Evolutionary conservation across 257 asterid genomes (phyloP), one percentile per base, ranked within the genome.

Genomic region (Buddleja alternifolia): DNA sequence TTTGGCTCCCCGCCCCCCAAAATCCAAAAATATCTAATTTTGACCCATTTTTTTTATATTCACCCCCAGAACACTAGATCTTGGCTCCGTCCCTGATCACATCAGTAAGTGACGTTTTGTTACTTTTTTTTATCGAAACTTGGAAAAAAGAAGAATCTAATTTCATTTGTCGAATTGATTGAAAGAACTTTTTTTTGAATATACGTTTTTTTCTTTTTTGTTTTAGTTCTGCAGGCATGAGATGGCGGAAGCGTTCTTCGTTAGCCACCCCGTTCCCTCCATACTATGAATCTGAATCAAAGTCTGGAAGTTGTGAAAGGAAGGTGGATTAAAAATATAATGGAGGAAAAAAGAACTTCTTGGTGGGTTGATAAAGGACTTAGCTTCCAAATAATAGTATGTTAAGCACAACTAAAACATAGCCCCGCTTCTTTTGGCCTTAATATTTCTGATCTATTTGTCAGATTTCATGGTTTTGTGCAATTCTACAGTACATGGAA

Each of bases 311-410:
- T 71, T 1, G 76, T 79, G 39, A 63, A 79, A 63, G 78, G 81
- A 44, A 72, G 78, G 72, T 79, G 81, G 84, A 69, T 65, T 39
- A 51, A 75, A 67, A 64, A 72, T 42, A 63, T 68, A 62, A 79
- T 62, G 63, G 47, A 61, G 48, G 84, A 75, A 40, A 9, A 37
- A 29, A n/a, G 20, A 65, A 16, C 21, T 60, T 17, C 53, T 76
- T 11, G 57, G 1, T 11, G 71, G 29, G n/a, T 21, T 68, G 42
- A 44, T 69, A 6, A 60, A 69, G 75, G 64, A 21, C 23, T 56
- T 75, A 16, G 53, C 66, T 61, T 54, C 52, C 52, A 48, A 54
- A 9, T 41, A 63, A 17, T 50, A 23, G 50, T 39, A 36, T 53
- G 16, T 34, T 44, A 1, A 3, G 10, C 51, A 45, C 60, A 29